Base-by-base conservation (phyloP, 352 stramenopile species). In the Phytophthora tubulina region DNA sequence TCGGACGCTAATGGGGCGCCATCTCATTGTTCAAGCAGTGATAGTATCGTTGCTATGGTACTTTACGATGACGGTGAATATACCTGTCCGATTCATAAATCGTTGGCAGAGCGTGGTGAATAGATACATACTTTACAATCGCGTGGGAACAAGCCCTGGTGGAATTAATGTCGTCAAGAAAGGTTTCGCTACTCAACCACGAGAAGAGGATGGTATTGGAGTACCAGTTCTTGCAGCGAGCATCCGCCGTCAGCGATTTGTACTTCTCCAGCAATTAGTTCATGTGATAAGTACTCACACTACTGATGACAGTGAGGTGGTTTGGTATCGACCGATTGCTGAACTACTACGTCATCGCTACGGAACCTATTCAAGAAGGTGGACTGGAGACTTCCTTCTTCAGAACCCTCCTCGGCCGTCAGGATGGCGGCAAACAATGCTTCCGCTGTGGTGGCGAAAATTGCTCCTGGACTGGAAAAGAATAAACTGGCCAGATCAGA, bases 161-260 rank as follows among this genome's bases (percentile, higher is more conserved):
- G 41, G 41, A 48, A 48, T 48, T 48, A 48, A 48, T 17, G 41
- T 48, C 14, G 36, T 41, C 36, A 44, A 44, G 38, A 44, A 44
- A 17, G 38, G 38, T 13, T 14, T 44, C 15, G 38, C 42, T 14
- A 49, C 42, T 30, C 42, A 49, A 9, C 42, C 3, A 14, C 42
- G 14, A 49, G 42, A 49, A 49, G 42, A 32, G 2, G 42, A 30
- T 49, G n/a, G n/a, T 30, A 49, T 21, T 30, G 8, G 42, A 11
- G 42, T 30, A 30, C 13, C 13, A 27, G 21, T 49, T 14, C 42
- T 49, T 27, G n/a, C 9, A 3, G 3, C 21, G 21, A 30, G 13
- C 42, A 49, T 49, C 42, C 13, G 13, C 17, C 13, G 42, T 1
- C 5, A 49, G 21, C 42, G 42, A 30, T 49, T 49, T 9, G 21